phyloP scores from a whole-genome alignment of 768 basidiomycete species.

The Pholiota molesta region DNA sequence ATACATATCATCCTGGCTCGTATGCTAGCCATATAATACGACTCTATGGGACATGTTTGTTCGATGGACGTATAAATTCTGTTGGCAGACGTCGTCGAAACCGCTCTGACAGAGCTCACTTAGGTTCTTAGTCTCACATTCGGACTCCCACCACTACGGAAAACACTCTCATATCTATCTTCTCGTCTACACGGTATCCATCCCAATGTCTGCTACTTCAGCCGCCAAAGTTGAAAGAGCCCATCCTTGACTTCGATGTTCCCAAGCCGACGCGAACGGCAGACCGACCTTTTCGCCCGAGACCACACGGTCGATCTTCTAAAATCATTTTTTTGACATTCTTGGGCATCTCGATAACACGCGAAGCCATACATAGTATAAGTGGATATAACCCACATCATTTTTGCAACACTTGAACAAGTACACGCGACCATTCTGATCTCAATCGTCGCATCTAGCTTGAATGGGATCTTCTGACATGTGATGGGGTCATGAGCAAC shows the following conservation, averaged over 20 bases:
- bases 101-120: background rate
- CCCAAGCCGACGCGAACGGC: slow-evolving; percentile 6
- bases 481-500: background rate
- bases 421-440: background rate
- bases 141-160: background rate
- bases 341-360: background rate
- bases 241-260: background rate
- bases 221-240: background rate
- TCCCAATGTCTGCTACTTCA: background rate
- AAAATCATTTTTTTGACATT: background rate
- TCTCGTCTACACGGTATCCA: background rate
- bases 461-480: background rate
- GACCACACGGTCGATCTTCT: too few relatives aligned
- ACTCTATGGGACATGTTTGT: background rate
- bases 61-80: background rate
- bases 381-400: background rate
- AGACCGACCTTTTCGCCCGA: too few relatives aligned
- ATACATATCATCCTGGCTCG: background rate
- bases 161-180: background rate
- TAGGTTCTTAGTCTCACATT: background rate
- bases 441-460: background rate
- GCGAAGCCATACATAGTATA: background rate
- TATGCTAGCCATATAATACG: background rate
- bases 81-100: background rate
- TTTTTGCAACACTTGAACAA: background rate